Conservation (phyloP, 768 basidiomycete species). For the Lactarius quietus region DNA sequence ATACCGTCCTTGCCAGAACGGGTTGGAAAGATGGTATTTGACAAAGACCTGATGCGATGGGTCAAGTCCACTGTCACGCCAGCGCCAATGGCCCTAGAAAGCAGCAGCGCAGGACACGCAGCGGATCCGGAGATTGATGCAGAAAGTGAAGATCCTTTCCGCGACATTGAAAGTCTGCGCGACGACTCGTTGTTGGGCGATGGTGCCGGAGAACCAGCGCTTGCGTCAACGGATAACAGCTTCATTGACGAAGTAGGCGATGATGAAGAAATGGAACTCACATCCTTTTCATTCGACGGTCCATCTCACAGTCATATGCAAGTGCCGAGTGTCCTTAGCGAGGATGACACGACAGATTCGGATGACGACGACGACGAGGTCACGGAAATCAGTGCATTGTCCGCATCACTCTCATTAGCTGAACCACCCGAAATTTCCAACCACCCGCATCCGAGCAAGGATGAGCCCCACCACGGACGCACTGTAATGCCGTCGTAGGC, state of each 20-base stretch:
- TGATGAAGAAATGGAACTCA: slow-evolving; percentile 63
- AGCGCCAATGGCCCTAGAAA: slow-evolving; percentile 30
- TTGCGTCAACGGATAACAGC: slow-evolving; percentile 22
- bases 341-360: slow-evolving; percentile 41
- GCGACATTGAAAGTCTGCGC: slow-evolving; percentile 82
- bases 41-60: slow-evolving; percentile 82
- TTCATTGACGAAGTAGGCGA: slow-evolving; percentile 53
- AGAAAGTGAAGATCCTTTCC: slow-evolving; percentile 85
- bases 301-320: slow-evolving; percentile 44
- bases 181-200: slow-evolving; percentile 37
- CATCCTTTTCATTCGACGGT: slow-evolving; percentile 70
- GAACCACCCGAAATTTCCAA: slow-evolving; percentile 4
- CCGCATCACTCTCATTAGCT: slow-evolving; percentile 25
- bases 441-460: slow-evolving; percentile 22
- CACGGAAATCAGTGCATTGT: slow-evolving; percentile 29
- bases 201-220: slow-evolving; percentile 17
- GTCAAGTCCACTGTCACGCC: slow-evolving; percentile 54
- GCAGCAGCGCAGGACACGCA: slow-evolving; percentile 32
- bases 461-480: slow-evolving; percentile 16
- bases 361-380: slow-evolving; percentile 29
- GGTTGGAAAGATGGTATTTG: slow-evolving; percentile 86
- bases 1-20: slow-evolving; percentile 68
- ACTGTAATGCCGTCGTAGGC: slow-evolving; percentile 17
- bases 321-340: slow-evolving; percentile 30
- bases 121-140: slow-evolving; percentile 39